These are phyloP conservation scores for Leptographium galeiforme DNA, from an alignment of 2,329 filamentous ascomycete genomes.

Conservation along the genomic window DNA sequence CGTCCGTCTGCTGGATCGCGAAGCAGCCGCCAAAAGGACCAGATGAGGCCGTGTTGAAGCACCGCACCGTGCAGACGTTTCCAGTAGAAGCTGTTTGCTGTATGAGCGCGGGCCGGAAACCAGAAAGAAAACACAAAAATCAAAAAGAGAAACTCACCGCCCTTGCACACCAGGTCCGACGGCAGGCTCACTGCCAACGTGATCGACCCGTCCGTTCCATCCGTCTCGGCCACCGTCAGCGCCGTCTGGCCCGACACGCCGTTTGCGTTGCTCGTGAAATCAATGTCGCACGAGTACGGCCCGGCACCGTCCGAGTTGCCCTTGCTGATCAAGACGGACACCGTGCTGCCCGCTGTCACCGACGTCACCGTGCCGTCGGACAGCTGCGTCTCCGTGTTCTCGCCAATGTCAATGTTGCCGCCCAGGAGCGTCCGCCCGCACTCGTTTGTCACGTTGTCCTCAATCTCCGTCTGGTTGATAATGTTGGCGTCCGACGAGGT, in stretches of 20 bases:
- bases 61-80: conserved; percentile 43
- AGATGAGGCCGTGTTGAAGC: conserved; percentile 34
- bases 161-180: conserved; percentile 30
- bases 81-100: conserved; percentile 35
- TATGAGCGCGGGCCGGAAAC: background rate
- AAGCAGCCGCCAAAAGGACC: conserved; percentile 41
- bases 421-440: conserved; percentile 46
- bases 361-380: conserved; percentile 31
- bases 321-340: conserved; percentile 36
- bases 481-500: conserved; percentile 44
- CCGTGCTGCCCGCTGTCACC: conserved; percentile 28
- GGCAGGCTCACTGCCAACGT: conserved; percentile 42
- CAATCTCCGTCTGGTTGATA: conserved; percentile 41
- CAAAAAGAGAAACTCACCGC: conserved; percentile 25
- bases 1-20: conserved; percentile 40
- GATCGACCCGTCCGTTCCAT: conserved; percentile 26
- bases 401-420: conserved; percentile 49
- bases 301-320: conserved; percentile 38
- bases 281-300: conserved; percentile 40
- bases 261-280: conserved; percentile 30
- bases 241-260: conserved; percentile 29
- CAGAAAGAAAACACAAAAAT: background rate
- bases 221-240: conserved; percentile 28
- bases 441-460: conserved; percentile 36
- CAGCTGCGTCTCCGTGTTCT: conserved; percentile 38